A percentile compares a stretch with the other conserved stretches of the same genome.
These are phyloP conservation scores for Amanita muscaria DNA, from an alignment of 768 basidiomycete species.

Conservation along the genomic window DNA sequence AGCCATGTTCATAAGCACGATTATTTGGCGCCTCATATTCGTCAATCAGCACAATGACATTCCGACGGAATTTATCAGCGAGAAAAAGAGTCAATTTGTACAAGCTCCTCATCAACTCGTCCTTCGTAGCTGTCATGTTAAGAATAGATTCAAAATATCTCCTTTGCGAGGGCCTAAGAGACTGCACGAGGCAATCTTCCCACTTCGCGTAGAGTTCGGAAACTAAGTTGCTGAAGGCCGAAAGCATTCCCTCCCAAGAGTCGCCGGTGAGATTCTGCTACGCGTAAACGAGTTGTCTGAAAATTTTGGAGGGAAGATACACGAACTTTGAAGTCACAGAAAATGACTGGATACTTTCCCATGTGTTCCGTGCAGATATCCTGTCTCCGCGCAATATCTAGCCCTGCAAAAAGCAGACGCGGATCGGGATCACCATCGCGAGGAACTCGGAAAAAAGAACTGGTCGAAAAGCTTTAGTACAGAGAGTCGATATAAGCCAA, in stretches of 20 bases:
- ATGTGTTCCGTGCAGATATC: slow-evolving; percentile 12
- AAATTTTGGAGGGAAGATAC: slow-evolving; percentile 7
- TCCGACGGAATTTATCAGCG: slow-evolving; percentile 9
- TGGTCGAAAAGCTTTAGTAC: slow-evolving; percentile 6
- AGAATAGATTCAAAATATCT: slow-evolving; percentile 10
- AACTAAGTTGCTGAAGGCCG: slow-evolving; percentile 3
- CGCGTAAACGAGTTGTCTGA: slow-evolving; percentile 9
- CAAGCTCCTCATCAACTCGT: slow-evolving; percentile 5
- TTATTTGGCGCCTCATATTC: slow-evolving; percentile 10
- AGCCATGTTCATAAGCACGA: slow-evolving; percentile 11
- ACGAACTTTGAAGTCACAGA: slow-evolving; percentile 12
- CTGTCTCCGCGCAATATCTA: slow-evolving; percentile 10
- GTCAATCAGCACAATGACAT: no score
- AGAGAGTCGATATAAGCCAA: slow-evolving; percentile 5
- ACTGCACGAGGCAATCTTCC: slow-evolving; percentile 9
- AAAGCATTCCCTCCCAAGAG: slow-evolving; percentile 12
- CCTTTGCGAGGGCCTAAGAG: slow-evolving; percentile 9
- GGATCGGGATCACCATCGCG: slow-evolving; percentile 8
- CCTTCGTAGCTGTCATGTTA: slow-evolving; percentile 5
- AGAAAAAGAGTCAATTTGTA: slow-evolving; percentile 9
- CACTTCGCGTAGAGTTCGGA: slow-evolving; percentile 8
- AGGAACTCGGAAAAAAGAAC: slow-evolving; percentile 12
- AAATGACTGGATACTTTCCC: slow-evolving; percentile 13
- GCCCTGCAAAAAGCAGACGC: slow-evolving; percentile 9
- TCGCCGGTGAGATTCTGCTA: slow-evolving; percentile 8